Evolutionary conservation across 371 early-diverging fungal species (phyloP).

Genomic region (Mortierella sp.): DNA sequence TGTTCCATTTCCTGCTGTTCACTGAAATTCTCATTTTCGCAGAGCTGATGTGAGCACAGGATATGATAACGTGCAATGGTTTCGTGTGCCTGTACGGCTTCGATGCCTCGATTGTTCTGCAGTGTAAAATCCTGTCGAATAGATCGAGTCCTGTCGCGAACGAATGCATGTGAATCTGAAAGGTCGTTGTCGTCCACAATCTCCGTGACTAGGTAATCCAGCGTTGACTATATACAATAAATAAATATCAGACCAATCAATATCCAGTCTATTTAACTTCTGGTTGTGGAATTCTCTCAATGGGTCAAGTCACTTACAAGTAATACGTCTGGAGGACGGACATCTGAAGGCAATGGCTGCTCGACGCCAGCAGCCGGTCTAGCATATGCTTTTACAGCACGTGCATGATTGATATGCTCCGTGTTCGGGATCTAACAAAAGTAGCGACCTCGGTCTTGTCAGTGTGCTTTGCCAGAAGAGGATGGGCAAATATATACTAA

Average conservation of each 20-base stretch:
- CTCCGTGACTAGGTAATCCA: conserved; percentile 83
- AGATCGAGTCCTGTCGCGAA: conserved; percentile 90
- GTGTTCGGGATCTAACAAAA: conserved; percentile 62
- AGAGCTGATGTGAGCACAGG: conserved; percentile 80
- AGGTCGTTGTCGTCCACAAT: conserved; percentile 70
- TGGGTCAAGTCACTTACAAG: conserved; percentile 55
- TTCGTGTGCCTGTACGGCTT: conserved; percentile 83
- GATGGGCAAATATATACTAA: too few relatives aligned
- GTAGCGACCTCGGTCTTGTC: too few relatives aligned
- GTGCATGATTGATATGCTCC: conserved; percentile 69
- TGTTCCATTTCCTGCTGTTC: conserved; percentile 91
- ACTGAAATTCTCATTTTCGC: conserved; percentile 75
- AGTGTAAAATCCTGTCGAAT: conserved; percentile 91
- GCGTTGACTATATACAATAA: conserved; percentile 62
- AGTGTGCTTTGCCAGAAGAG: too few relatives aligned
- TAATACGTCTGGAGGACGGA: conserved; percentile 84
- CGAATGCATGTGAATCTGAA: conserved; percentile 82
- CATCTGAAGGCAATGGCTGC: conserved; percentile 91
- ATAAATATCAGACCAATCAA: too few relatives aligned
- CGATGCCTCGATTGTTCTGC: conserved; percentile 80
- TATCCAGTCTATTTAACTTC: too few relatives aligned
- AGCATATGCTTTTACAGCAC: conserved; percentile 87
- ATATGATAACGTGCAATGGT: conserved; percentile 93
- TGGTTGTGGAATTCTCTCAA: too few relatives aligned
- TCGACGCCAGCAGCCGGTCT: conserved; percentile 92